Base-by-base conservation (phyloP, 768 basidiomycete species). In the Auricularia sp. region DNA sequence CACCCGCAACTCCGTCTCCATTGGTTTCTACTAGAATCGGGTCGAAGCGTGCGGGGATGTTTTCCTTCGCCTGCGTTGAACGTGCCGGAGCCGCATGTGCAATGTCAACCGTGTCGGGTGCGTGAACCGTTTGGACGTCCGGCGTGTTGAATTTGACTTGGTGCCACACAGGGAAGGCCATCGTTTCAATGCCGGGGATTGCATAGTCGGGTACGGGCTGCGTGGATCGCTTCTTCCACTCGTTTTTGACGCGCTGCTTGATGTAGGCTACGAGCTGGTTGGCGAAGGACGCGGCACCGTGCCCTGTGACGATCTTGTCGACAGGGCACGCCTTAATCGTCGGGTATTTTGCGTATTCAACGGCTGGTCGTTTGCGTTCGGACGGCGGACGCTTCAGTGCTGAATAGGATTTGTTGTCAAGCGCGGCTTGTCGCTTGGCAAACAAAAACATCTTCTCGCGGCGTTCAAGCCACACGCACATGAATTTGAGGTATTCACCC, bases 31-130 rank as follows among this genome's bases (percentile, higher is more conserved):
- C 64, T 6, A 77, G 65, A 1, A 67, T 74, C 1, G 73, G 78
- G 65, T 81, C 78, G 69, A 79, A 80, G 3, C 74, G 65, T 0
- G 67, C 74, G 2, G 71, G 72, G 33, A 74, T 64, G 0, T n/a
- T 3, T 1, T 64, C 44, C 1, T 69, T 67, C 2, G 67, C 65
- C 10, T 59, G 66, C 61, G 73, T 68, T 10, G 0, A 18, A 13
- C 33, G 70, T 68, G n/a, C 37, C 2, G 77, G 76, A 36, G 72
- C 62, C 3, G 67, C 72, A 68, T 80, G 75, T 5, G 77, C 67
- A n/a, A 71, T 62, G 64, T 79, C 76, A 6, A 72, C 54, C 18
- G 69, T 68, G 59, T 58, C 51, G 0, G 62, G 63, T 2, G n/a
- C 39, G 36, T 65, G 47, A 51, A 63, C 47, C 3, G 58, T 18